phyloP scores from a whole-genome alignment of 805 yeast species.

The Teunomyces cretensis region DNA sequence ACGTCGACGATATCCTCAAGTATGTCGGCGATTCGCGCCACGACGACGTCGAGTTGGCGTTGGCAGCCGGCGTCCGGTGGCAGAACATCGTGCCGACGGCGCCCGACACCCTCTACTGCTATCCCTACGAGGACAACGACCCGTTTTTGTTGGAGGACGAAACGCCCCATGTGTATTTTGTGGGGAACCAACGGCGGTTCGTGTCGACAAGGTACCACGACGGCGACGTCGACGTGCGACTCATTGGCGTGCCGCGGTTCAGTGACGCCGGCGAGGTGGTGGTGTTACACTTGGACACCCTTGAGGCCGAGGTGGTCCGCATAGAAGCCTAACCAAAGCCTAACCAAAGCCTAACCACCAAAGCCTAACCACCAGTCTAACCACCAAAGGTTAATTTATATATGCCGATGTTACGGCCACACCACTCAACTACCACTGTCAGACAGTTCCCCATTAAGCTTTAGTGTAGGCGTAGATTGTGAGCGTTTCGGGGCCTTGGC shows the following conservation, averaged over 20 bases:
- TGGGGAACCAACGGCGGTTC: constrained; percentile 76
- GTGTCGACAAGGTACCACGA: constrained; percentile 39
- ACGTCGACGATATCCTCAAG: constrained; percentile 71
- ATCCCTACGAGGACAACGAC: constrained; percentile 74
- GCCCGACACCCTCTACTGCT: constrained; percentile 91
- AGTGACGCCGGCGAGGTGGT: constrained; percentile 63
- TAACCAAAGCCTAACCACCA: no score
- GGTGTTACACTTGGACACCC: constrained; percentile 55
- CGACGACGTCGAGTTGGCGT: constrained; percentile 55
- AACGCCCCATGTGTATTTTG: constrained; percentile 83
- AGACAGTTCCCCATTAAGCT: no score
- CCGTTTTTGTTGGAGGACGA: constrained; percentile 73
- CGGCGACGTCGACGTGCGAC: constrained; percentile 39
- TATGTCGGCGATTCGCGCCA: constrained; percentile 35
- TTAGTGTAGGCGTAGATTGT: no score
- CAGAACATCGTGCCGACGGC: constrained; percentile 91
- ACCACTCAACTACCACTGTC: no score
- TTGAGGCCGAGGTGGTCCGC: constrained; percentile 53
- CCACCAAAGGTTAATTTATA: no score
- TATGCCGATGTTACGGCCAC: no score
- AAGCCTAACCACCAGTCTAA: no score
- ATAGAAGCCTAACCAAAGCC: constrained; percentile 11
- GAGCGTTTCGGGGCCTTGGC: no score
- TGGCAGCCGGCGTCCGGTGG: constrained; percentile 53
- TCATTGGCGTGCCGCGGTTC: constrained; percentile 74